phyloP scores from a whole-genome alignment of 768 basidiomycete genomes.

The Xanthoconium stramineum region DNA sequence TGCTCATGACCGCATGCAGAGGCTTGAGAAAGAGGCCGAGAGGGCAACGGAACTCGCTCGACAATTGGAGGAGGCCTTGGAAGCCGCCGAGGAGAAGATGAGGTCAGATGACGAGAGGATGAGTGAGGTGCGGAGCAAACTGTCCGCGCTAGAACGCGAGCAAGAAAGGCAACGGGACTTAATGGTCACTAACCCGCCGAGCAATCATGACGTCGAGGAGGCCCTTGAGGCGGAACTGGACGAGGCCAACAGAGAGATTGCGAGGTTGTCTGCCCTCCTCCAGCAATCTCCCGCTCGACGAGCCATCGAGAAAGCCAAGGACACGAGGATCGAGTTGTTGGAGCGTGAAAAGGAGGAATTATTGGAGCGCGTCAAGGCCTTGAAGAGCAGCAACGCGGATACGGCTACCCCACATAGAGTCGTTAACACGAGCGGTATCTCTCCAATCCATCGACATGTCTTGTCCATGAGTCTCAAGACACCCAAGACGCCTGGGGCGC shows the following conservation, averaged over 20 bases:
- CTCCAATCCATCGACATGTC: constrained; percentile 74
- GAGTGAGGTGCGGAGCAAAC: constrained; percentile 46
- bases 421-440: constrained; percentile 56
- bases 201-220: constrained; percentile 54
- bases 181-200: constrained; percentile 17
- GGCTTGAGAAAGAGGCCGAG: constrained; percentile 50
- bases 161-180: constrained; percentile 36
- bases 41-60: constrained; percentile 52
- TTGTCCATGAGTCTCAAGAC: constrained; percentile 63
- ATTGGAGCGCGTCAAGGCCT: constrained; percentile 60
- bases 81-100: constrained; percentile 73
- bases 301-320: constrained; percentile 75
- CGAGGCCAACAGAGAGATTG: constrained; percentile 72
- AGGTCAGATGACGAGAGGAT: constrained; percentile 54
- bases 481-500: constrained; percentile 77
- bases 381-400: constrained; percentile 51
- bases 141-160: constrained; percentile 58
- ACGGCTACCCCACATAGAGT: constrained; percentile 57
- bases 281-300: constrained; percentile 72
- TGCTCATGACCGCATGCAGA: constrained; percentile 45
- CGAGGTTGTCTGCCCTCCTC: constrained; percentile 60
- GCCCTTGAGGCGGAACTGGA: constrained; percentile 75
- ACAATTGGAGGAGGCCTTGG: constrained; percentile 75
- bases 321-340: constrained; percentile 70
- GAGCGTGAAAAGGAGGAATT: constrained; percentile 77